Evolutionary conservation across 768 basidiomycete genomes (phyloP).

Genomic region (Sarcodon aspratus): DNA sequence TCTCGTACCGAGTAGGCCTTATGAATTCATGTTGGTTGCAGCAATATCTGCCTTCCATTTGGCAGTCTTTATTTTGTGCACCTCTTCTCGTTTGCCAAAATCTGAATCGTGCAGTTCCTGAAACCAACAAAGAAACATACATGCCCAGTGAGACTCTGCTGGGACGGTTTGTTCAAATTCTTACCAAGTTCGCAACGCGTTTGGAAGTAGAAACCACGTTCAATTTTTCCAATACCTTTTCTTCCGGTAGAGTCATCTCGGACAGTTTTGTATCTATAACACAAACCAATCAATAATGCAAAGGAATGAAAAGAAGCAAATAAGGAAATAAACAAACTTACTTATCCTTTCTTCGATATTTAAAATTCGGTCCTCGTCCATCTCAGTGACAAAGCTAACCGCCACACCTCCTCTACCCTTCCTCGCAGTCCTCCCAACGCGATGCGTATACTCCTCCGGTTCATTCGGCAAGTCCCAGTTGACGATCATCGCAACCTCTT

Average conservation of each 20-base stretch:
- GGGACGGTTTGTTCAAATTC: conserved; percentile 10
- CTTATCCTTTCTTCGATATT: conserved; percentile 81
- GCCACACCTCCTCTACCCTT: conserved; percentile 84
- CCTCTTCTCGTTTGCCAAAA: conserved; percentile 83
- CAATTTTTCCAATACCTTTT: conserved; percentile 69
- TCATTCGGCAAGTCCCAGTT: conserved; percentile 94
- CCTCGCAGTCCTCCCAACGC: conserved; percentile 89
- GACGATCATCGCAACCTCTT: conserved; percentile 90
- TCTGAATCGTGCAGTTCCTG: conserved; percentile 81
- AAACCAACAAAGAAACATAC: not conserved
- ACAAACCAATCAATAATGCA: not conserved
- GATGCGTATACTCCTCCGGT: conserved; percentile 92
- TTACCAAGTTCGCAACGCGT: conserved; percentile 86
- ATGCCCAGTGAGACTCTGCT: not conserved
- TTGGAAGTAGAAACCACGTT: conserved; percentile 90
- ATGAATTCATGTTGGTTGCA: not conserved
- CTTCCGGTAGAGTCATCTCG: conserved; percentile 71
- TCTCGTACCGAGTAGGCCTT: not conserved
- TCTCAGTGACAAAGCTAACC: conserved; percentile 90
- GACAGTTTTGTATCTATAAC: conserved; percentile 57
- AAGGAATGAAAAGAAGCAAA: not conserved
- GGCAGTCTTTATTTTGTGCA: conserved; percentile 53
- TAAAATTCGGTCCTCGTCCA: conserved; percentile 76
- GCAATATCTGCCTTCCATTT: conserved; percentile 15
- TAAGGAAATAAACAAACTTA: conserved; percentile 33